Evolutionary conservation across 2,329 filamentous ascomycete species (phyloP), one percentile per base, ranked within the genome.

Genomic region (Dichotomopilus funicola): DNA sequence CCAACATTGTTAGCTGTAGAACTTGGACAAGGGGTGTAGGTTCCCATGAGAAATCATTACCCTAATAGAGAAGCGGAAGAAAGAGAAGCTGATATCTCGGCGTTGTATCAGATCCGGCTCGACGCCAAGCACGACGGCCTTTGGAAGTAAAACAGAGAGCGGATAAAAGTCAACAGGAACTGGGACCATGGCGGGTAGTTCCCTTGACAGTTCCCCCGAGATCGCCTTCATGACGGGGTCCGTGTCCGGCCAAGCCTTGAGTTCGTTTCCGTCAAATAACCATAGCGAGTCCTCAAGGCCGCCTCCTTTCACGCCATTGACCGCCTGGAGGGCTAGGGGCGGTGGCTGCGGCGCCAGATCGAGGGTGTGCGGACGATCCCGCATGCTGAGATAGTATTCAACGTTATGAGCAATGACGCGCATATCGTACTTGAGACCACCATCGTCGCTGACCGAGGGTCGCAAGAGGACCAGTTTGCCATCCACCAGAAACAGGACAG

Each of bases 391-490:
- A 68, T 96, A 96, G 65, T 94, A 97, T 69, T 99, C 94, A 42
- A 97, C 91, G 65, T 95, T 95, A 65, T 96, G 90, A 10, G 91
- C 91, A 67, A 99, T 87, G 57, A 97, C 87, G 8, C 91, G 87
- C 94, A 99, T 99, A 67, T 97, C 92, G 67, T 99, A 99, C 73
- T 96, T 97, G 51, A 96, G 78, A 63, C 91, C 87, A 5, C 89
- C 88, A 44, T 87, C 88, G 51, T 87, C 88, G 51, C 88, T 91
- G 5, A 89, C 77, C 0, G 90, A 91, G 1, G 94, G 92, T 61
- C 95, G 90, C 49, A 99, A 78, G 40, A 97, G 75, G 9, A 97
- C 94, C 19, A 99, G 81, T 69, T 99, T 99, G 35, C 92, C 94
- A 67, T 99, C 94, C 1, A 99, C 91, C n/a, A 99, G 78, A 66